A percentile compares a stretch with the other conserved stretches of the same genome.
Conservation (phyloP, 1,139 yeast genomes). For the Fermentozyma sake region DNA sequence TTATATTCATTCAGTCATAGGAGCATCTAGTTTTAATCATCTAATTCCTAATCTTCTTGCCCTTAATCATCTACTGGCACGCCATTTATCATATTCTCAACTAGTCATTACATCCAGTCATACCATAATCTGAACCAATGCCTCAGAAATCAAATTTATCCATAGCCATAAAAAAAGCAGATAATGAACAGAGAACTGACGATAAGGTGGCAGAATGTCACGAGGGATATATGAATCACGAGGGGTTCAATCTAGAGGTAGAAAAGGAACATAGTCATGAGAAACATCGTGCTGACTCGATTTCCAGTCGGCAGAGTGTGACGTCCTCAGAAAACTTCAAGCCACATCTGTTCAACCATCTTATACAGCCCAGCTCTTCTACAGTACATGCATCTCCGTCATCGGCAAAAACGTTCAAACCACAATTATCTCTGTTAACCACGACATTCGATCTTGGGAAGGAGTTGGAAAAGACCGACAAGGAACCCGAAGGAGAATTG, state of each 20-base stretch:
- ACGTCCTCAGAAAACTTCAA: conserved; percentile 2
- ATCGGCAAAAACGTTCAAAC: conserved; percentile 29
- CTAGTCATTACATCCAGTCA: too few species aligned
- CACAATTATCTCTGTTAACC: conserved; percentile 33
- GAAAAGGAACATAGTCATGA: too few species aligned
- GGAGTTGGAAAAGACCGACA: conserved; percentile 1
- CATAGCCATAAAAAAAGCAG: conserved; percentile 45
- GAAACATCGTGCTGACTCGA: conserved; percentile 2
- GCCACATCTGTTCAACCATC: conserved; percentile 10
- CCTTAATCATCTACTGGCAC: too few species aligned
- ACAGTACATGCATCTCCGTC: conserved; percentile 18
- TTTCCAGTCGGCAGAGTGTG: conserved; percentile 1
- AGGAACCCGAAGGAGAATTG: background rate
- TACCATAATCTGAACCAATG: conserved; percentile 15
- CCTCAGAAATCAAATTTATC: conserved; percentile 43
- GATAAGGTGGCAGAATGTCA: too few species aligned
- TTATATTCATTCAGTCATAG: too few species aligned
- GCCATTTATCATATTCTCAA: too few species aligned
- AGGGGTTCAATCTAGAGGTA: conserved; percentile 4
- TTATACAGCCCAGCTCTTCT: conserved; percentile 12
- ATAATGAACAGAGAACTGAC: too few species aligned
- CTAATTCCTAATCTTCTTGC: too few species aligned
- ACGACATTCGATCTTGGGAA: conserved; percentile 23
- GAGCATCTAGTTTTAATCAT: too few species aligned
- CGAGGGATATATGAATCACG: conserved; percentile 2